Percentiles rank a stretch among this genome's conserved stretches.
Evolutionary conservation across 495 filamentous ascomycete species (phyloP).

Genomic region (Aspergillus leporis): DNA sequence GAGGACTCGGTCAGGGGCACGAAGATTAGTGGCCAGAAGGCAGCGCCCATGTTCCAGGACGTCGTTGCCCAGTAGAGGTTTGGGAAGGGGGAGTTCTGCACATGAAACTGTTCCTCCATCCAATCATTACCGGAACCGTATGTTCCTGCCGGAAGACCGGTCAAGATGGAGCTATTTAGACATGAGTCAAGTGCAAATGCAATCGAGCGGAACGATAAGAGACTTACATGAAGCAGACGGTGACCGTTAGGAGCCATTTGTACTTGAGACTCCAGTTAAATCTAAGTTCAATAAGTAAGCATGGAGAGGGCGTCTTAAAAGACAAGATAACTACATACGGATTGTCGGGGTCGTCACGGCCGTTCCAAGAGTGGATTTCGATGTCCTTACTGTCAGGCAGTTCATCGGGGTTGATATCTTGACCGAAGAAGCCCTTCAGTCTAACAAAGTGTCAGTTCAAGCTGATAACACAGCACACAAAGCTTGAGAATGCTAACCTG

Average conservation of each 20-base stretch:
- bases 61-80: conserved; percentile 49
- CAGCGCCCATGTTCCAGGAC: conserved; percentile 55
- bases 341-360: conserved; percentile 34
- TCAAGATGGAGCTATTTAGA: conserved; percentile 37
- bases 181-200: background rate
- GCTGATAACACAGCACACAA: background rate
- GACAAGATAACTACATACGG: conserved; percentile 15
- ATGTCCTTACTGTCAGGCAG: conserved; percentile 20
- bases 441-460: conserved; percentile 1
- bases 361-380: conserved; percentile 37
- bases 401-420: conserved; percentile 12
- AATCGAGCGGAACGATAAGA: background rate
- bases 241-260: conserved; percentile 44
- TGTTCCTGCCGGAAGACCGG: conserved; percentile 42
- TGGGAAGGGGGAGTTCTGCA: conserved; percentile 45
- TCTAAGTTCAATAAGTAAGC: background rate
- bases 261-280: conserved; percentile 27
- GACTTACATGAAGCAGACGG: conserved; percentile 41
- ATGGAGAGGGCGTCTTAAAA: background rate
- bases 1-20: conserved; percentile 55
- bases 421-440: conserved; percentile 3
- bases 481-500: background rate
- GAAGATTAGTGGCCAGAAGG: conserved; percentile 50
- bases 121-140: conserved; percentile 41
- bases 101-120: conserved; percentile 40